Conservation (phyloP, 1,139 yeast species). For the Saccharomyces pastorianus region DNA sequence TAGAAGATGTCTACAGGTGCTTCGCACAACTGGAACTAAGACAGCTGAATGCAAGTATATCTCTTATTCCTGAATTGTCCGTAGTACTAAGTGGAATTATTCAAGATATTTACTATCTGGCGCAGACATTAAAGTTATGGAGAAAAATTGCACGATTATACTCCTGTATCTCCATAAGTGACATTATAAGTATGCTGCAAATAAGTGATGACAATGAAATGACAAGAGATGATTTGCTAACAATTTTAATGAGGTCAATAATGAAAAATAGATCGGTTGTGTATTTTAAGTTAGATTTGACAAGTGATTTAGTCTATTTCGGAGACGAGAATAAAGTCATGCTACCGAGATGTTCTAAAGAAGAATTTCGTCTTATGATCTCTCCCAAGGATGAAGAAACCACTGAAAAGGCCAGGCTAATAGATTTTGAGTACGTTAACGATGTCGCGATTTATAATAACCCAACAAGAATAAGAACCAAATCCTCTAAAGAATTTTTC, state of each 20-base stretch:
- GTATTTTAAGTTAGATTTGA: slow-evolving; percentile 26
- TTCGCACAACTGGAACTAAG: slow-evolving; percentile 14
- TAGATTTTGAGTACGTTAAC: slow-evolving; percentile 18
- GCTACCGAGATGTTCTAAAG: slow-evolving; percentile 12
- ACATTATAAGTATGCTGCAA: slow-evolving; percentile 16
- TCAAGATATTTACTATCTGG: slow-evolving; percentile 13
- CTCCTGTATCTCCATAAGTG: slow-evolving; percentile 24
- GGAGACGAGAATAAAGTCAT: slow-evolving; percentile 21
- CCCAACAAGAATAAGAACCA: slow-evolving; percentile 10
- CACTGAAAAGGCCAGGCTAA: neutral
- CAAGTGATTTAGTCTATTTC: slow-evolving; percentile 23
- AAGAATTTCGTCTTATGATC: slow-evolving; percentile 3
- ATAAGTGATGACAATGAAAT: slow-evolving; percentile 8
- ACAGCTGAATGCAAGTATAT: slow-evolving; percentile 11
- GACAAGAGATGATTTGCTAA: slow-evolving; percentile 22
- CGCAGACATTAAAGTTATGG: slow-evolving; percentile 24
- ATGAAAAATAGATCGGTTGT: slow-evolving; percentile 20
- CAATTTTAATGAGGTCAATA: slow-evolving; percentile 24
- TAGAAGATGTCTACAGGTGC: slow-evolving; percentile 13
- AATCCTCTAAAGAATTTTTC: slow-evolving; percentile 15
- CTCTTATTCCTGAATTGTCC: slow-evolving; percentile 7
- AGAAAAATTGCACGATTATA: slow-evolving; percentile 23
- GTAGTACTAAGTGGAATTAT: slow-evolving; percentile 11
- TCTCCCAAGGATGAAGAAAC: neutral
- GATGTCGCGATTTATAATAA: slow-evolving; percentile 18